Evolutionary conservation across 2,329 filamentous ascomycete genomes (phyloP), one percentile per base, ranked within the genome.

Genomic region (Sporothrix curviconia): DNA sequence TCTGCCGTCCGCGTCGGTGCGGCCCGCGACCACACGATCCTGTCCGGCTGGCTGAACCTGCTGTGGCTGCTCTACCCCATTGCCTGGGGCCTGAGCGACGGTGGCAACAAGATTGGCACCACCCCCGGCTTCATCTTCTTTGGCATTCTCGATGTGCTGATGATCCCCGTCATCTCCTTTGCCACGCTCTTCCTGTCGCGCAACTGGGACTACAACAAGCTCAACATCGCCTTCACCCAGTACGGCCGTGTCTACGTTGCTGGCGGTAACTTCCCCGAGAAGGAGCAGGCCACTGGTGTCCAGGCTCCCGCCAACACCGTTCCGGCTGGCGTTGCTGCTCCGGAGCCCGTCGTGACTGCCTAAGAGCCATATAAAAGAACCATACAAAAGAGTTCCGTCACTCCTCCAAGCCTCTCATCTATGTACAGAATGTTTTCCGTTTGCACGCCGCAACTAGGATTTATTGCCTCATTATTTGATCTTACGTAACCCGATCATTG

Each of bases 61-160:
- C 66, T 80, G 37, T 81, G 78, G 78, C 68, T 81, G 40, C 66
- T 79, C 24, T 83, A 82, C 67, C 77, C 79, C 7, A 74, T 83
- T 50, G 78, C 77, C 24, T 83, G 72, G 64, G 79, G 76, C 32
- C 64, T 82, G 8, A 71, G 69, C 3, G 80, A 83, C 62, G 80
- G 78, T 37, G 77, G 77, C 30, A 80, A 81, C 66, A 60, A 66
- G 52, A 76, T 82, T 57, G 71, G 73, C 34, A 73, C 77, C 39
- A 78, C 75, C 0, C 65, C 69, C 8, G 67, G 68, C 47, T 72
- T 74, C 62, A 73, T 81, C 69, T 81, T 77, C 68, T 82, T 78
- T 60, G 79, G 80, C 46, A 69, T 82, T 42, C 71, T 83, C 25
- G 80, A 83, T 60, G 36, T 78, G 9, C 67, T 82, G 5, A 65